These are phyloP conservation scores for Mikania micrantha DNA, from an alignment of 129 eudicot species.

Conservation along the genomic window DNA sequence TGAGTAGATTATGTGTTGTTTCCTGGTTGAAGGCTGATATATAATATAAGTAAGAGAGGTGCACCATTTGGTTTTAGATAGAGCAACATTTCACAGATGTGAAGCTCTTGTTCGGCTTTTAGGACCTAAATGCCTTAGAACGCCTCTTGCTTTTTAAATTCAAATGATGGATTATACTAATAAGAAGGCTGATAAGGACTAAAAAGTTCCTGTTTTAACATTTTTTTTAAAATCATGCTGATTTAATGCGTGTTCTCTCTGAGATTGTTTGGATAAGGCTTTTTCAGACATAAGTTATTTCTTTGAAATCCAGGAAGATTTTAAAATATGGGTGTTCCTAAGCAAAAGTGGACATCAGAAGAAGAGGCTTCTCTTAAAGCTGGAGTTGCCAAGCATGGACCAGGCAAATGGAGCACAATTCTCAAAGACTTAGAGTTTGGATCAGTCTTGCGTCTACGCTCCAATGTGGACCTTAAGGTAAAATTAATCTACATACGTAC, in stretches of 20 bases:
- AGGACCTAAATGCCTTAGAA: too few species aligned
- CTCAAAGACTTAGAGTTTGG: constrained; percentile 66
- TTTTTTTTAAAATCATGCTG: not conserved
- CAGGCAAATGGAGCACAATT: constrained; percentile 82
- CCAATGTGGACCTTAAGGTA: constrained; percentile 94
- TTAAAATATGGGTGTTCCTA: constrained; percentile 74
- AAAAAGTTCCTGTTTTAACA: not conserved
- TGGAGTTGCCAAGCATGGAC: constrained; percentile 66
- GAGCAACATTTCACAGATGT: too few species aligned
- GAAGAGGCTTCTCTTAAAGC: constrained; percentile 96
- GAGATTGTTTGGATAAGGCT: not conserved
- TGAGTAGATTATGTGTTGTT: too few species aligned
- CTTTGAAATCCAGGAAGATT: constrained; percentile 13
- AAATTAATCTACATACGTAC: too few species aligned
- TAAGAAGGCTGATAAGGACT: not conserved
- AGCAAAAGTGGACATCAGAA: constrained; percentile 82
- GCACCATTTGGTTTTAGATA: too few species aligned
- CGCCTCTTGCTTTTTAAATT: too few species aligned
- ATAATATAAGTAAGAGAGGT: too few species aligned
- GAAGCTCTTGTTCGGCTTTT: too few species aligned
- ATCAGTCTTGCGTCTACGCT: constrained; percentile 53
- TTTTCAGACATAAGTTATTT: not conserved
- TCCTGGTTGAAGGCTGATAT: too few species aligned
- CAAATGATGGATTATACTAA: not conserved
- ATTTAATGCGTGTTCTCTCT: not conserved